Evolutionary conservation across 768 basidiomycete species (phyloP).

Genomic region (Amanita muscaria): DNA sequence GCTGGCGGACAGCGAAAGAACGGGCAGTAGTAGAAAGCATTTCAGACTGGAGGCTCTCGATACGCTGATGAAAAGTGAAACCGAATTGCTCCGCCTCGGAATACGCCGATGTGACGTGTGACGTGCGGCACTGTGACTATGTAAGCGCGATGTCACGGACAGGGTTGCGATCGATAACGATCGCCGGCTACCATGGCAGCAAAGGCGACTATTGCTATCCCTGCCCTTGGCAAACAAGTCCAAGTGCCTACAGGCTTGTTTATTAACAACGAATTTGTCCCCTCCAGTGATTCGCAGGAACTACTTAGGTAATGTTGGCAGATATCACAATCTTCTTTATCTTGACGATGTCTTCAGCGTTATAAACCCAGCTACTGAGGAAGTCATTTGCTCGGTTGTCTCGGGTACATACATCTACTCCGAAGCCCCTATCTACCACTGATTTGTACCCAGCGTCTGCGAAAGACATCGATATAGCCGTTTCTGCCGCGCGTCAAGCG

Average conservation of each 20-base stretch:
- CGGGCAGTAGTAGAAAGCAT: constrained; percentile 35
- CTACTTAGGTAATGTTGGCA: constrained; percentile 45
- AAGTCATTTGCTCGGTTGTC: constrained; percentile 57
- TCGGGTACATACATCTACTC: constrained; percentile 34
- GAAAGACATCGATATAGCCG: constrained; percentile 78
- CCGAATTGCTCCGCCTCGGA: constrained; percentile 2
- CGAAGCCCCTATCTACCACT: not conserved
- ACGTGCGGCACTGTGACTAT: not conserved
- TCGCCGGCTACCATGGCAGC: constrained; percentile 34
- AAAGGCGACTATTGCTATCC: constrained; percentile 30
- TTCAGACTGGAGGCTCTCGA: constrained; percentile 21
- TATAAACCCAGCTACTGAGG: constrained; percentile 80
- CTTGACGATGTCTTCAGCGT: constrained; percentile 31
- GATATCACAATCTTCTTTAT: not conserved
- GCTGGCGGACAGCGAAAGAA: constrained; percentile 30
- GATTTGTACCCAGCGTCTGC: constrained; percentile 36
- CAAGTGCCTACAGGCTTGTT: constrained; percentile 76
- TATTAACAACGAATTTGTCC: constrained; percentile 85
- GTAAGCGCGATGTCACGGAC: too few species aligned
- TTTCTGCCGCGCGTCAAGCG: constrained; percentile 73
- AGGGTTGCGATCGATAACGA: not conserved
- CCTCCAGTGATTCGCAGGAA: constrained; percentile 62
- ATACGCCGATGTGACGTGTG: constrained; percentile 5
- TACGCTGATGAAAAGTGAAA: too few species aligned
- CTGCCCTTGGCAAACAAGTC: constrained; percentile 39